phyloP scores from a whole-genome alignment of 805 yeast species.

The Candida maris region DNA sequence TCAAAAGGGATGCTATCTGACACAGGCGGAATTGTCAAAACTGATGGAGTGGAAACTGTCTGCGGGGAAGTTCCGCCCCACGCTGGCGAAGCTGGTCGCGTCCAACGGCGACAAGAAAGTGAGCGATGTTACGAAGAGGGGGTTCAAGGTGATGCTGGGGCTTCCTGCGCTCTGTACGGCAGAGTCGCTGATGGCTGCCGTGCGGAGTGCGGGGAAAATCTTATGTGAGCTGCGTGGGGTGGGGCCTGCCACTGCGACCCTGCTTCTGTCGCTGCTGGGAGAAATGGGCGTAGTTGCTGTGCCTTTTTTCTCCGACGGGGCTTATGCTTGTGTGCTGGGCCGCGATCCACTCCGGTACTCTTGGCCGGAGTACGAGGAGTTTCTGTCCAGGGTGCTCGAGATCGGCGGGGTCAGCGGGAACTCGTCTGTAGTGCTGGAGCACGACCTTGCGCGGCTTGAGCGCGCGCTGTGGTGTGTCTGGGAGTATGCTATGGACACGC shows the following conservation, averaged over 20 bases:
- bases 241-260: slow-evolving; percentile 50
- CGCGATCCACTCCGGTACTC: slow-evolving; percentile 14
- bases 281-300: slow-evolving; percentile 25
- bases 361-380: slow-evolving; percentile 18
- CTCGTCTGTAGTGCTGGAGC: slow-evolving; percentile 2
- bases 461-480: slow-evolving; percentile 11
- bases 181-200: slow-evolving; percentile 16
- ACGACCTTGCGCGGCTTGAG: slow-evolving; percentile 7
- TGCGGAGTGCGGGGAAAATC: slow-evolving; percentile 29
- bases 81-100: slow-evolving; percentile 38
- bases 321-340: slow-evolving; percentile 35
- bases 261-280: slow-evolving; percentile 35
- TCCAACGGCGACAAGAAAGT: slow-evolving; percentile 35
- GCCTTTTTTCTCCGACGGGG: slow-evolving; percentile 49
- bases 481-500: neutral
- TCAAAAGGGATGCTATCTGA: slow-evolving; percentile 18
- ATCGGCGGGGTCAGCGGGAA: slow-evolving; percentile 31
- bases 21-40: slow-evolving; percentile 37
- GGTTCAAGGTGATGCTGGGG: slow-evolving; percentile 17
- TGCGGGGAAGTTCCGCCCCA: slow-evolving; percentile 43
- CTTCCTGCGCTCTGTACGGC: slow-evolving; percentile 1
- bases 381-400: neutral
- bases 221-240: slow-evolving; percentile 41
- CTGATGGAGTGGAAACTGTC: slow-evolving; percentile 49
- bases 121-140: slow-evolving; percentile 30